Percentiles rank a stretch among this genome's conserved stretches.
Conservation (phyloP, 305 asterid genomes). For the Fraxinus sp. region DNA sequence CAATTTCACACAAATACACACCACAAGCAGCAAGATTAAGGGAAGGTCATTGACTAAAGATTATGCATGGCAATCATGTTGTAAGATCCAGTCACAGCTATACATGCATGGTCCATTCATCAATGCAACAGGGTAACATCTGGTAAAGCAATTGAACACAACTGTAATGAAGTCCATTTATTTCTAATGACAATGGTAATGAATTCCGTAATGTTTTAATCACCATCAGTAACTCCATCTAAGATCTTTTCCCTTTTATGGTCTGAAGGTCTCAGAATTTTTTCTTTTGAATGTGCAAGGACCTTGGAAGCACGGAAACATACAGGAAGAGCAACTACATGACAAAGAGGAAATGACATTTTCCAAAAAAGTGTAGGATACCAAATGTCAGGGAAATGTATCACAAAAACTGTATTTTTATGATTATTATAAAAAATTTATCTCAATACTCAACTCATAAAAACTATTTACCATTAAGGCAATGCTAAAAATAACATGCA, state of each 20-base stretch:
- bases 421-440: not conserved
- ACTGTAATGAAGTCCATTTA: not conserved
- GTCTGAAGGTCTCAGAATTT: not conserved
- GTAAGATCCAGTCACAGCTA: slow-evolving; percentile 1
- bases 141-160: not conserved
- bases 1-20: slow-evolving; percentile 11
- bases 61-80: slow-evolving; percentile 6
- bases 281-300: not conserved
- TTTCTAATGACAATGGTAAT: not conserved
- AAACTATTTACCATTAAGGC: not conserved
- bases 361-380: not conserved
- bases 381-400: not conserved
- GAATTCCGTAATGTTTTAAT: not conserved
- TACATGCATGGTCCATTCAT: not conserved
- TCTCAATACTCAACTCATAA: not conserved
- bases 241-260: not conserved
- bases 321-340: not conserved
- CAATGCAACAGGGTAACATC: not conserved
- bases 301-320: not conserved
- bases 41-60: not conserved
- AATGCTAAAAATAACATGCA: not conserved
- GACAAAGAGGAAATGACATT: not conserved
- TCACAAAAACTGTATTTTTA: not conserved
- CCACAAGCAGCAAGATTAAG: slow-evolving; percentile 12
- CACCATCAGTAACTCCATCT: not conserved